Evolutionary conservation across 129 eudicot species (phyloP).

Genomic region (Lactuca saligna): DNA sequence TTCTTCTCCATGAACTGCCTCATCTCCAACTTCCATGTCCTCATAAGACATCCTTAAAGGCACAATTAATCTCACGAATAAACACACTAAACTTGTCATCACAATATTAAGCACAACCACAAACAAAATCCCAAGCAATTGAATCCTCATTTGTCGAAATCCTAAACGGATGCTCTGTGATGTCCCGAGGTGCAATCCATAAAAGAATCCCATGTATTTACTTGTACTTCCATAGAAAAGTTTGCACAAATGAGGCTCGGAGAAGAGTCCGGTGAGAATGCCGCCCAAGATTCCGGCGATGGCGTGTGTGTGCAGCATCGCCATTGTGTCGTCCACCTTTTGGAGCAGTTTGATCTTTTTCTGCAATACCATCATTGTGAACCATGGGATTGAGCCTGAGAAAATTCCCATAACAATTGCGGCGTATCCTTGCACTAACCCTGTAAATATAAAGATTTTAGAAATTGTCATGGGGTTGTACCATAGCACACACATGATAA

Average conservation of each 20-base stretch:
- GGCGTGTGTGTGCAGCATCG: slow-evolving; percentile 61
- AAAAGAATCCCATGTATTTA: slow-evolving; percentile 52
- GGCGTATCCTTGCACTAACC: slow-evolving; percentile 60
- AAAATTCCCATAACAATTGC: slow-evolving; percentile 55
- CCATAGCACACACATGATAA: not conserved
- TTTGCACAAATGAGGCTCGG: slow-evolving; percentile 54
- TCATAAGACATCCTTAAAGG: slow-evolving; percentile 68
- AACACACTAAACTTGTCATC: slow-evolving; percentile 58
- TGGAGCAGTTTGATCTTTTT: slow-evolving; percentile 30
- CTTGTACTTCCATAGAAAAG: slow-evolving; percentile 43
- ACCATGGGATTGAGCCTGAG: slow-evolving; percentile 65
- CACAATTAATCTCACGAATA: slow-evolving; percentile 49
- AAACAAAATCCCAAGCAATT: slow-evolving; percentile 53
- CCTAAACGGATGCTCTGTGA: slow-evolving; percentile 35
- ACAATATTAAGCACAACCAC: slow-evolving; percentile 51
- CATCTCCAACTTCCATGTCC: slow-evolving; percentile 72
- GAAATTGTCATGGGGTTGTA: not conserved
- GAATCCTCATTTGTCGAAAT: slow-evolving; percentile 61
- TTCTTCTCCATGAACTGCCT: slow-evolving; percentile 76
- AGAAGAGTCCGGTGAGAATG: slow-evolving; percentile 52
- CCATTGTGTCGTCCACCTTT: slow-evolving; percentile 52
- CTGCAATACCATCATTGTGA: slow-evolving; percentile 52
- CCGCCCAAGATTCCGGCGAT: slow-evolving; percentile 58
- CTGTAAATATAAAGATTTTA: not conserved
- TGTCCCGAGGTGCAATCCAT: slow-evolving; percentile 40